These are phyloP conservation scores for Ascochyta koolunga DNA, from an alignment of 2,329 filamentous ascomycete species.

Conservation along the genomic window DNA sequence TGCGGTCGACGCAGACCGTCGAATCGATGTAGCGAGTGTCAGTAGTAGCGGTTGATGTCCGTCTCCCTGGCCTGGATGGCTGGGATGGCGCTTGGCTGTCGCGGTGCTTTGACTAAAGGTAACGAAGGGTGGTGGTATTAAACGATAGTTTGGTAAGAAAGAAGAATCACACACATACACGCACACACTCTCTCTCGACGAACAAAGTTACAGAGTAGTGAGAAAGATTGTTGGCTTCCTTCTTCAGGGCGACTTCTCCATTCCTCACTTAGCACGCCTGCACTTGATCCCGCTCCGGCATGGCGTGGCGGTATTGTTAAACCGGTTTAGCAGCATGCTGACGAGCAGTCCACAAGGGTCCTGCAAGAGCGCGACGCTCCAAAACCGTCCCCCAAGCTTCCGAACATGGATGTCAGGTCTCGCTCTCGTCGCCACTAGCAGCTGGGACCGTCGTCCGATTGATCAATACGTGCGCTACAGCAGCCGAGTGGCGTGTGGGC, in stretches of 20 bases:
- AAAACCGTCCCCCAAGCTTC: slow-evolving; percentile 18
- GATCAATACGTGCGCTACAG: slow-evolving; percentile 23
- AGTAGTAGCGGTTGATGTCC: slow-evolving; percentile 19
- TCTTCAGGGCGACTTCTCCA: slow-evolving; percentile 29
- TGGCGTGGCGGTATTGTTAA: slow-evolving; percentile 21
- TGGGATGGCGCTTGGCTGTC: slow-evolving; percentile 9
- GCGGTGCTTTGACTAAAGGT: slow-evolving; percentile 9
- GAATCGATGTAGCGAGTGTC: slow-evolving; percentile 26
- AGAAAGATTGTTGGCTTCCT: slow-evolving; percentile 22
- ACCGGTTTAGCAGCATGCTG: slow-evolving; percentile 13
- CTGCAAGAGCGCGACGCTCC: slow-evolving; percentile 10
- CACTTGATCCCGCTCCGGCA: slow-evolving; percentile 18
- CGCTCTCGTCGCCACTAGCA: slow-evolving; percentile 26
- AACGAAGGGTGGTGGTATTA: slow-evolving; percentile 32
- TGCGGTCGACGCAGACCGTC: slow-evolving; percentile 6
- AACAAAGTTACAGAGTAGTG: slow-evolving; percentile 14
- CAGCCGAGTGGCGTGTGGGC: slow-evolving; percentile 22
- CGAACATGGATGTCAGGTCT: slow-evolving; percentile 21
- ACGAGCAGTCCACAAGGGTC: neutral
- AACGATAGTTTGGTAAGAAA: slow-evolving; percentile 36
- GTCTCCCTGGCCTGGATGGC: slow-evolving; percentile 10
- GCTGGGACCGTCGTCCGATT: slow-evolving; percentile 22
- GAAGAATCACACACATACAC: slow-evolving; percentile 21
- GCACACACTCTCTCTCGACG: slow-evolving; percentile 17
- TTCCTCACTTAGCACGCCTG: slow-evolving; percentile 28